Percentiles rank a stretch among this genome's conserved stretches.
These are phyloP conservation scores for Fraxinus ornus DNA, from an alignment of 305 asterid species.

Conservation along the genomic window DNA sequence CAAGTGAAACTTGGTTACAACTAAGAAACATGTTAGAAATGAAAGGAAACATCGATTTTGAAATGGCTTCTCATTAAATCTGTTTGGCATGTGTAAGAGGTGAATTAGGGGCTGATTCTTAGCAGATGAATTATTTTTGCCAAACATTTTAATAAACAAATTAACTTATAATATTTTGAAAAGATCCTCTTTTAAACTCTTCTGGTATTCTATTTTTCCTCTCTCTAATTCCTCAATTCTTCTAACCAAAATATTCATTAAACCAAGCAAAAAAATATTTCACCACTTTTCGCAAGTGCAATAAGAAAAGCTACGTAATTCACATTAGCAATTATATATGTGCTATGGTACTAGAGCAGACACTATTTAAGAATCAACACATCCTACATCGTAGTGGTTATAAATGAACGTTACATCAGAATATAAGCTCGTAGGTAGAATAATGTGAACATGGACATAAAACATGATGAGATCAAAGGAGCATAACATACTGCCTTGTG, in stretches of 20 bases:
- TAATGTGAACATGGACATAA: not conserved
- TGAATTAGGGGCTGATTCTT: not conserved
- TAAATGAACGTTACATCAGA: not conserved
- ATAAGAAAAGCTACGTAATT: not conserved
- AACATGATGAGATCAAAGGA: slow-evolving; percentile 7
- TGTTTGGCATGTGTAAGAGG: not conserved
- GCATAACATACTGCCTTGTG: slow-evolving; percentile 66
- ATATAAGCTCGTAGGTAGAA: not conserved
- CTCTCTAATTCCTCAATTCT: not conserved
- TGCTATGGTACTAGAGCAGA: not conserved
- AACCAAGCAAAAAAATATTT: not conserved
- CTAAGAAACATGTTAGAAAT: not conserved
- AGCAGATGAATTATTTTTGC: not conserved
- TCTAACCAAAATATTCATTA: not conserved
- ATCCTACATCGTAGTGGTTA: not conserved
- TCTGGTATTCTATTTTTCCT: not conserved
- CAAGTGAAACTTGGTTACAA: not conserved
- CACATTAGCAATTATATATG: not conserved
- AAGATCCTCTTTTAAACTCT: not conserved
- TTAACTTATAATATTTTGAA: not conserved
- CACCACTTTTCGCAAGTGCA: not conserved
- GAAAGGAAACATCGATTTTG: not conserved
- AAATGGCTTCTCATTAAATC: not conserved
- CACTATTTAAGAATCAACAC: not conserved
- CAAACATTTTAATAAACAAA: not conserved